Conservation (phyloP, 768 basidiomycete genomes). For the Mycena latifolia region DNA sequence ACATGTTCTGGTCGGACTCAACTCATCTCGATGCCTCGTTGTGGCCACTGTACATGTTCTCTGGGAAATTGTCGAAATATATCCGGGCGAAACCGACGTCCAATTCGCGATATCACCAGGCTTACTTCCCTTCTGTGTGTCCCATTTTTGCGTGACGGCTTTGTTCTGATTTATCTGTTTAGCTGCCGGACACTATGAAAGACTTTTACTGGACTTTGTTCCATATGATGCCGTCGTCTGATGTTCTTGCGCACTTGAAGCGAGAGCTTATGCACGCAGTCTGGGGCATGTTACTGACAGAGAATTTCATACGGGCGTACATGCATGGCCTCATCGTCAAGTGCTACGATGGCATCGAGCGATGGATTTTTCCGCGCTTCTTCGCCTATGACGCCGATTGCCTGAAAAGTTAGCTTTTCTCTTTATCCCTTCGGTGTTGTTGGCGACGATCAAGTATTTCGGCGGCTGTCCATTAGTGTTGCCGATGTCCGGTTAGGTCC, state of each 20-base stretch:
- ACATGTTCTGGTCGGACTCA: constrained; percentile 46
- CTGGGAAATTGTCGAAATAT: constrained; percentile 53
- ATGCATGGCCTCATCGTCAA: constrained; percentile 39
- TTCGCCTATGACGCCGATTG: constrained; percentile 47
- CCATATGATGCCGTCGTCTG: constrained; percentile 24
- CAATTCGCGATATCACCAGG: constrained; percentile 45
- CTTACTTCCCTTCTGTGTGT: constrained; percentile 47
- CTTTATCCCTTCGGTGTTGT: too few species aligned
- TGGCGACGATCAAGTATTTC: too few species aligned
- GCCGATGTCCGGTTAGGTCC: too few species aligned
- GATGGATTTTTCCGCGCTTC: constrained; percentile 41
- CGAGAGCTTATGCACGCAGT: constrained; percentile 44
- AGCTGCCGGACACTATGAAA: constrained; percentile 42
- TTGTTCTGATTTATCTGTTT: neutral
- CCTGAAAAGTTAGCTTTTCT: too few species aligned
- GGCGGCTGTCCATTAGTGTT: too few species aligned
- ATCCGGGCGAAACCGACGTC: constrained; percentile 36
- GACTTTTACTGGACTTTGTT: constrained; percentile 34
- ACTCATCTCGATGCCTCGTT: constrained; percentile 42
- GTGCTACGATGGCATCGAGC: constrained; percentile 42
- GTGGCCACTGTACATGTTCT: constrained; percentile 50
- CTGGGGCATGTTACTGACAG: constrained; percentile 40
- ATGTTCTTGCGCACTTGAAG: constrained; percentile 40
- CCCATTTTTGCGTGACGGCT: neutral
- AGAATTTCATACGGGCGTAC: constrained; percentile 42